Percentiles rank a stretch among this genome's conserved stretches.
These are phyloP conservation scores for Diaporthe vaccinii DNA, from an alignment of 2,329 filamentous ascomycete genomes.

Conservation along the genomic window DNA sequence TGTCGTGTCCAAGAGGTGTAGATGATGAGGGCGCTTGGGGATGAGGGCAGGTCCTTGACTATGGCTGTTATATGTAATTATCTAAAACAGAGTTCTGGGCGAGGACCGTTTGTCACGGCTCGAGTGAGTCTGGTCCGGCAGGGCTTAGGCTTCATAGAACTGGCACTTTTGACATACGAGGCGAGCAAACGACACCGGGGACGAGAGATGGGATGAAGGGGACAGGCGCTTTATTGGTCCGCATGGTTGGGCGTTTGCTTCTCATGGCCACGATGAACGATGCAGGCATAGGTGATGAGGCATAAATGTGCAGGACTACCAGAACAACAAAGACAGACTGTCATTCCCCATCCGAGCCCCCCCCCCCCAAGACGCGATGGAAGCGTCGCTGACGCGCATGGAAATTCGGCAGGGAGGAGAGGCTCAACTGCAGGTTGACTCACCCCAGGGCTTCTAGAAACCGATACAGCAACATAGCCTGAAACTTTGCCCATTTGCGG, in stretches of 20 bases:
- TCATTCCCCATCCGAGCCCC: neutral
- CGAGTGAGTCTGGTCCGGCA: conserved; percentile 15
- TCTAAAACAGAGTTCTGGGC: neutral
- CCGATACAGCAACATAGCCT: conserved; percentile 23
- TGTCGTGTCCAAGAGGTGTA: neutral
- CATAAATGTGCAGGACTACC: conserved; percentile 36
- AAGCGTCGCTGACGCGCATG: conserved; percentile 22
- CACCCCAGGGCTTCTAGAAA: conserved; percentile 36
- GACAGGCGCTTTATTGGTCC: conserved; percentile 29
- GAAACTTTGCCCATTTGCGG: conserved; percentile 37
- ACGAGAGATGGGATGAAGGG: conserved; percentile 26
- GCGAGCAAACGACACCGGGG: conserved; percentile 33
- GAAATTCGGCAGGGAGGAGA: conserved; percentile 17
- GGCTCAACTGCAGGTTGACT: conserved; percentile 38
- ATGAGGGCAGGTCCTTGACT: conserved; percentile 3
- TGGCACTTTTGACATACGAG: conserved; percentile 35
- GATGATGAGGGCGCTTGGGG: neutral
- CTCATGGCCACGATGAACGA: conserved; percentile 28
- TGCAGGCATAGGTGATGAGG: conserved; percentile 24
- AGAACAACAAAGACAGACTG: neutral
- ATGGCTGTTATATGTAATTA: conserved; percentile 30
- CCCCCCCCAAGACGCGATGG: conserved; percentile 14
- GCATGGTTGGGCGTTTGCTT: conserved; percentile 28
- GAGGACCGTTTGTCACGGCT: conserved; percentile 1
- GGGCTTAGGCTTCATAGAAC: conserved; percentile 34